These are phyloP conservation scores for Trifolium dubium DNA, from an alignment of 306 rosid genomes.

Conservation along the genomic window DNA sequence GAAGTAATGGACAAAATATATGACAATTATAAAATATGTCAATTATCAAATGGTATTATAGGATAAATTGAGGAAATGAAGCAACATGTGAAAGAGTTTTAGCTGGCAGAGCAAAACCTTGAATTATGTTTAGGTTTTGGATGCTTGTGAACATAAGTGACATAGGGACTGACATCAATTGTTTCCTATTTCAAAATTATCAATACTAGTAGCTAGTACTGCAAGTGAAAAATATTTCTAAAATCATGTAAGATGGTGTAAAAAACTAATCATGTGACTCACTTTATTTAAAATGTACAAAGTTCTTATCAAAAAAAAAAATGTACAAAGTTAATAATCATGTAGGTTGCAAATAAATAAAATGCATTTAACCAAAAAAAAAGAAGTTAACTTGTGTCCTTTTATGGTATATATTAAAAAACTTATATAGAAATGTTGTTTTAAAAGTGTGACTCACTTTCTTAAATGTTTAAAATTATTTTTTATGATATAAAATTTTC, in stretches of 20 bases:
- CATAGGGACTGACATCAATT: slow-evolving; percentile 3
- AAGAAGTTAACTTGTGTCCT: too few relatives aligned
- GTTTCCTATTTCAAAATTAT: slow-evolving; percentile 4
- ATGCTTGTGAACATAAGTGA: slow-evolving; percentile 14
- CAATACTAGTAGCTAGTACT: neutral
- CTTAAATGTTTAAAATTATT: too few relatives aligned
- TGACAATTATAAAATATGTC: neutral
- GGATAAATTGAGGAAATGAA: slow-evolving; percentile 16
- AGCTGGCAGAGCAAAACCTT: slow-evolving; percentile 8
- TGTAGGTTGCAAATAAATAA: too few relatives aligned
- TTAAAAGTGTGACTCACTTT: too few relatives aligned
- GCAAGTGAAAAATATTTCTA: neutral
- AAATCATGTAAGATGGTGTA: neutral
- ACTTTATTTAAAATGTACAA: too few relatives aligned
- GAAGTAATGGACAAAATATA: neutral
- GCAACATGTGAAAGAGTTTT: slow-evolving; percentile 32
- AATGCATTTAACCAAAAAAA: too few relatives aligned
- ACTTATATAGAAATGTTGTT: too few relatives aligned
- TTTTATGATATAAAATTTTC: too few relatives aligned
- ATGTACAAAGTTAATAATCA: too few relatives aligned
- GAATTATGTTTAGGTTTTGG: slow-evolving; percentile 24
- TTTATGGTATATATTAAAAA: too few relatives aligned
- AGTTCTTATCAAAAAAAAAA: too few relatives aligned
- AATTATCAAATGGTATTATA: neutral
- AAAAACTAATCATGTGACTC: too few relatives aligned